Conservation (phyloP, 1,284 basidiomycete species). For the Leccinum pallidistipes region DNA sequence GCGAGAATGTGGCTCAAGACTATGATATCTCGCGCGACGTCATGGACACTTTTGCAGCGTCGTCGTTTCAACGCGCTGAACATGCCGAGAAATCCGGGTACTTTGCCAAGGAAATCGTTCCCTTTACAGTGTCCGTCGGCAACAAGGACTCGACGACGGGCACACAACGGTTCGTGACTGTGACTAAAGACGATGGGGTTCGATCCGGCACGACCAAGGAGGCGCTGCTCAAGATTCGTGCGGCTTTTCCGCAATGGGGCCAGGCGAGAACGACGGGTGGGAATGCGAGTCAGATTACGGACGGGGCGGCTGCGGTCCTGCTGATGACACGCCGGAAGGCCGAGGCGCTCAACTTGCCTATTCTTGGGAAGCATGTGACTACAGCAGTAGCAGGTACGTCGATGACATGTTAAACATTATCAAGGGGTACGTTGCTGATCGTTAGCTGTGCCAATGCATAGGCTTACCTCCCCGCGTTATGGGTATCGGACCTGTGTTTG, state of each 20-base stretch:
- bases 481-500: constrained; percentile 79
- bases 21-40: constrained; percentile 80
- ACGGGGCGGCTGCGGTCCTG: constrained; percentile 84
- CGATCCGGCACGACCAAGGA: constrained; percentile 77
- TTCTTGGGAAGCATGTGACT: constrained; percentile 79
- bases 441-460: constrained; percentile 20
- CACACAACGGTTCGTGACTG: constrained; percentile 52
- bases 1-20: constrained; percentile 71
- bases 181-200: constrained; percentile 83
- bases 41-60: constrained; percentile 84
- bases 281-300: constrained; percentile 86
- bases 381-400: constrained; percentile 68
- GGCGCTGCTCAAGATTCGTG: constrained; percentile 61
- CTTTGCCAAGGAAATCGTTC: constrained; percentile 81
- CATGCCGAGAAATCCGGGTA: constrained; percentile 63
- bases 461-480: constrained; percentile 78
- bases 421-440: neutral
- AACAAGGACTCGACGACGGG: constrained; percentile 50
- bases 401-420: neutral
- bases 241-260: constrained; percentile 90
- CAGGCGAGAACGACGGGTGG: constrained; percentile 81
- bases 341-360: constrained; percentile 70
- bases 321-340: constrained; percentile 88
- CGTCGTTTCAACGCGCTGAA: constrained; percentile 78
- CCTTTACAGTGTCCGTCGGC: constrained; percentile 65